Evolutionary conservation across 164 flowering plant genomes (phyloP), one percentile per base, ranked within the genome.

Genomic region (Chimonanthus salicifolius): DNA sequence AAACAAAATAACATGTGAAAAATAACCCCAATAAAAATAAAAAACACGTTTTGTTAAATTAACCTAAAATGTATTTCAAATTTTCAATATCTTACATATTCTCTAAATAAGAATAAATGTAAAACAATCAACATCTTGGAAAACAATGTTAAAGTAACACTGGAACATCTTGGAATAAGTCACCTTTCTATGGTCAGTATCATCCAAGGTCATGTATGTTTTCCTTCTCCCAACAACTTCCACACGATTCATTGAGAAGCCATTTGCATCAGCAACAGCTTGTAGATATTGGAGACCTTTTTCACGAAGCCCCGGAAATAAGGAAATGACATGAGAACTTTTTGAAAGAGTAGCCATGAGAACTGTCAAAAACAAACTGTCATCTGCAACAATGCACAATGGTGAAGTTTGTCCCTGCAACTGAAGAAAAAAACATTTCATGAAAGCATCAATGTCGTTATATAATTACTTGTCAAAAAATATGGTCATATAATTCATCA

Each of bases 331-430:
- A 74, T 77, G 82, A 76, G 92, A 82, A 69, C 71, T 78, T 76
- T 74, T 78, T 46, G 89, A 89, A 74, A 88, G 84, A 79, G 75
- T 78, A 63, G 91, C 89, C 60, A 77, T 69, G 68, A 87, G 85
- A 82, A 91, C 75, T 33, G 99, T 74, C 79, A 87, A 80, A 83
- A 88, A 91, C 65, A 94, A 70, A 78, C 98, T 94, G 75, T 94
- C 99, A 85, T 94, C 98, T 64, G 85, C 94, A 69, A 92, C 88
- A 66, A 91, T 73, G 74, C 98, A 92, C 76, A 89, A 72, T 11
- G 89, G 81, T 20, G 81, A 73, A 76, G 9, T 81, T 79, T 80
- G 91, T 71, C 70, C 81, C 82, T 81, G 85, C 85, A 91, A 80
- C 97, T 94, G 90, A 78, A 87, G 76, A 50, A 71, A 77, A 76